Conservation (phyloP, 495 filamentous ascomycete genomes). For the Hypoxylon fragiforme region DNA sequence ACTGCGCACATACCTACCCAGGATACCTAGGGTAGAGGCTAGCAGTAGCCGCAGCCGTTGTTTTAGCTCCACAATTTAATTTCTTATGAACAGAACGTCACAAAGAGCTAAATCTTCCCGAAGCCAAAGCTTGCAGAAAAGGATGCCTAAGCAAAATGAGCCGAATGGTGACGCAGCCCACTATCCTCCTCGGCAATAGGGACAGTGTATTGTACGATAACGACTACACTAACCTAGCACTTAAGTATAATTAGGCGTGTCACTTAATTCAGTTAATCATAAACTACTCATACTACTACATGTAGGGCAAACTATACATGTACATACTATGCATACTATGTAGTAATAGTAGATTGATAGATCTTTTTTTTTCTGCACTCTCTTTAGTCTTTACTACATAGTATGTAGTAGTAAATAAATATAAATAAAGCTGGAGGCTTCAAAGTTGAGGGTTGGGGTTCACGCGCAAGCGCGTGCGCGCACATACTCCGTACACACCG, state of each 20-base stretch:
- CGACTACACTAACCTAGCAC: background rate
- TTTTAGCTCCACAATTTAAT: slow-evolving; percentile 8
- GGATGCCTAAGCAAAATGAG: background rate
- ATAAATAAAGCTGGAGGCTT: no score
- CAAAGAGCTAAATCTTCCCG: slow-evolving; percentile 4
- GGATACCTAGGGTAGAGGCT: slow-evolving; percentile 7
- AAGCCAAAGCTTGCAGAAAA: slow-evolving; percentile 8
- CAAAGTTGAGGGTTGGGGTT: no score
- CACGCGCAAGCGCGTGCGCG: no score
- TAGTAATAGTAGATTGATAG: no score
- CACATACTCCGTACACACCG: no score
- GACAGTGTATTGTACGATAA: background rate
- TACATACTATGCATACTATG: no score
- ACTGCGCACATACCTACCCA: background rate
- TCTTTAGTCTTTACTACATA: no score
- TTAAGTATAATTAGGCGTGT: background rate
- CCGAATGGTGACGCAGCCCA: slow-evolving; percentile 20
- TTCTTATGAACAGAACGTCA: slow-evolving; percentile 14
- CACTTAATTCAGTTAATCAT: background rate
- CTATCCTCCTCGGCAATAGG: slow-evolving; percentile 1
- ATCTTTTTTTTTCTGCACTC: no score
- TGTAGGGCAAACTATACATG: no score
- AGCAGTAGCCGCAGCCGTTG: slow-evolving; percentile 16
- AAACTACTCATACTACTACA: background rate
- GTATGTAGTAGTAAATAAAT: background rate